phyloP scores from a whole-genome alignment of 1,284 basidiomycete genomes.

The Papiliotrema laurentii region DNA sequence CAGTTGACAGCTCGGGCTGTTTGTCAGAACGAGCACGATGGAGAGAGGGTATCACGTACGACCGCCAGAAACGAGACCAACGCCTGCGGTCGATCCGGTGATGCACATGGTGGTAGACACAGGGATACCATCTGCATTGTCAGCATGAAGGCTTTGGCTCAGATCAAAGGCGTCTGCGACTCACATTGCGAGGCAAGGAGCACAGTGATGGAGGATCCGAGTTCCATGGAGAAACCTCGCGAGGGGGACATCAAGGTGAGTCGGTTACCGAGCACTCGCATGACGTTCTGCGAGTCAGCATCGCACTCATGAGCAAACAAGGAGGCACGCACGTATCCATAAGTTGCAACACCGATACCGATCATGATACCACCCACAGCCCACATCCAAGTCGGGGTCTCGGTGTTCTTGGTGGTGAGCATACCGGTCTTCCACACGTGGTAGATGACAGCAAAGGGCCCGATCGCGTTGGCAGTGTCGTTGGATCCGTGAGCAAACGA shows the following conservation, averaged over 20 bases:
- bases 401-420: slow-evolving; percentile 33
- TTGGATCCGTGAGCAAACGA: slow-evolving; percentile 53
- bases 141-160: too few relatives aligned
- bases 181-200: slow-evolving; percentile 47
- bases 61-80: slow-evolving; percentile 29
- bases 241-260: slow-evolving; percentile 52
- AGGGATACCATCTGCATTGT: slow-evolving; percentile 30
- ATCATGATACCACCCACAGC: slow-evolving; percentile 46
- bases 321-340: slow-evolving; percentile 12
- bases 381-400: slow-evolving; percentile 50
- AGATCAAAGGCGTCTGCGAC: not conserved
- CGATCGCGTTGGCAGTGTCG: slow-evolving; percentile 46
- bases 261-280: slow-evolving; percentile 49
- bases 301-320: not conserved
- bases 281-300: slow-evolving; percentile 29
- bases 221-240: slow-evolving; percentile 53
- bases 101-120: slow-evolving; percentile 48
- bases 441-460: slow-evolving; percentile 46
- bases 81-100: slow-evolving; percentile 40
- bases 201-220: slow-evolving; percentile 51
- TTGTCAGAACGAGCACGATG: not conserved
- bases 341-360: slow-evolving; percentile 49
- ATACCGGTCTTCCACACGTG: slow-evolving; percentile 44
- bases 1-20: slow-evolving; percentile 23
- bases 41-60: not conserved